These are phyloP conservation scores for Termitomyces sp. DNA, from an alignment of 768 basidiomycete species.

Conservation along the genomic window DNA sequence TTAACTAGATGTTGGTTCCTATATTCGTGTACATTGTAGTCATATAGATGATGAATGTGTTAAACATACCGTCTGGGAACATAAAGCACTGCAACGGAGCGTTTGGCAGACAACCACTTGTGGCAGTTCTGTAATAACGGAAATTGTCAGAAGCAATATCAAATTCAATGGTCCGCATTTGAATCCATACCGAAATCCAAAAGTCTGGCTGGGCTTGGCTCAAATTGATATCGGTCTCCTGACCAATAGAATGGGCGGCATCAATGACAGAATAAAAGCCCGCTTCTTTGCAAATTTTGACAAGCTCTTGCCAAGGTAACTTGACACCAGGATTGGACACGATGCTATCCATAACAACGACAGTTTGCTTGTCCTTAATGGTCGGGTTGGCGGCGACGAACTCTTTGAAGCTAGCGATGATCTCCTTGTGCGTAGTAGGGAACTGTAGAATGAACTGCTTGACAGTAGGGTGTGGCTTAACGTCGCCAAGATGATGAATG, in stretches of 20 bases:
- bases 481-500: slow-evolving; percentile 49
- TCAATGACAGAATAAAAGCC: slow-evolving; percentile 69
- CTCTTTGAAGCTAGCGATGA: slow-evolving; percentile 28
- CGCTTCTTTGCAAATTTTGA: slow-evolving; percentile 56
- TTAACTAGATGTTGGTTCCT: slow-evolving; percentile 64
- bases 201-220: slow-evolving; percentile 61
- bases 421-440: slow-evolving; percentile 47
- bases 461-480: slow-evolving; percentile 44
- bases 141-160: neutral
- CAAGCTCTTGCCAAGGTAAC: slow-evolving; percentile 78
- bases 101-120: slow-evolving; percentile 78
- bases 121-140: slow-evolving; percentile 57
- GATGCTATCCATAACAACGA: slow-evolving; percentile 70
- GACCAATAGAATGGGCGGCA: slow-evolving; percentile 79
- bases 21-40: neutral
- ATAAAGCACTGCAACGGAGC: slow-evolving; percentile 67
- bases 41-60: neutral
- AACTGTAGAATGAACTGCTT: slow-evolving; percentile 47
- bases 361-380: slow-evolving; percentile 32
- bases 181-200: slow-evolving; percentile 57
- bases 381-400: slow-evolving; percentile 10
- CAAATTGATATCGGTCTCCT: slow-evolving; percentile 62
- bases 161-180: slow-evolving; percentile 14
- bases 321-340: slow-evolving; percentile 56
- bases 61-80: slow-evolving; percentile 48